Evolutionary conservation across 176 grass and related monocot species (phyloP), one percentile per base, ranked within the genome.

Genomic region (Rhynchospora breviuscula): DNA sequence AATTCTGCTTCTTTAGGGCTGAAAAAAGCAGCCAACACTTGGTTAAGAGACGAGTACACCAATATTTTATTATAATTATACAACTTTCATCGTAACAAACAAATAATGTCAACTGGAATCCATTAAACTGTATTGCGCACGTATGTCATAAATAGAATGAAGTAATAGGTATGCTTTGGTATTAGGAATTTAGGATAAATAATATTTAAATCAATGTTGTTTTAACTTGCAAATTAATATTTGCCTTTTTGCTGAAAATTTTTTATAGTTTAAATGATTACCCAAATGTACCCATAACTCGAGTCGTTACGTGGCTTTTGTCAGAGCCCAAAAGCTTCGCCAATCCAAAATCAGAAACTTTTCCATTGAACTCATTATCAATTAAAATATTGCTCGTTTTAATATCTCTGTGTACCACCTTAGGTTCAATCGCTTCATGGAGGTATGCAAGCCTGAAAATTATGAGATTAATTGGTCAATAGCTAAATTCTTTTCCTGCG

Each of bases 201-300:
- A 53, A 52, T 75, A 75, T 75, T 15, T 10, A 12, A 0, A 13
- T 75, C n/a, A 11, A 74, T 51, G 8, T 75, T 25, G 47, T 48
- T 54, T 48, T 54, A 76, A 53, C 53, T 22, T 61, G 58, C 7
- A n/a, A 62, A 19, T 62, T 77, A 1, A 31, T 9, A 77, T 77
- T 68, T 68, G 23, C 13, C 21, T 54, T 77, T 15, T 31, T 56
- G 25, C 47, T 54, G 7, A 63, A 91, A 62, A 46, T 23, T 63
- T 45, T 3, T 25, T 81, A 63, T 67, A 13, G 19, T 52, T 82
- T 82, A 67, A 52, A 35, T 31, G 8, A 78, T 44, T 88, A 88
- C 96, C 96, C 96, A 85, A 99, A 99, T 80, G 96, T 99, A 65
- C 96, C 96, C 96, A 99, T 99, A 51, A 99, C 97, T 90, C 97